These are phyloP conservation scores for Monilinia polystroma DNA, from an alignment of 2,329 filamentous ascomycete genomes.

Conservation along the genomic window DNA sequence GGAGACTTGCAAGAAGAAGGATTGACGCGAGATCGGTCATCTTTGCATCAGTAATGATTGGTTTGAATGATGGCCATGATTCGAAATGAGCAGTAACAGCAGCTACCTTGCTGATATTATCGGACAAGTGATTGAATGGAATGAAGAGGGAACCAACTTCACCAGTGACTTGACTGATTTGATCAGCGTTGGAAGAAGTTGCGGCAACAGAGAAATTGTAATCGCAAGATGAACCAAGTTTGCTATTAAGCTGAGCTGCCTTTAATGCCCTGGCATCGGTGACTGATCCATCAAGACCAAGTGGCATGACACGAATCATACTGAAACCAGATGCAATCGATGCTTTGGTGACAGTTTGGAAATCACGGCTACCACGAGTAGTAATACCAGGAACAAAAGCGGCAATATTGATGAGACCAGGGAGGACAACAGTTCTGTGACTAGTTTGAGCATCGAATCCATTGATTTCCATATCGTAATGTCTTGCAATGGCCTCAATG, in stretches of 20 bases:
- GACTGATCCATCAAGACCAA: slow-evolving; percentile 70
- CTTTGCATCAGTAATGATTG: slow-evolving; percentile 79
- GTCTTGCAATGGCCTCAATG: slow-evolving; percentile 87
- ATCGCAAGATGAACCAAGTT: slow-evolving; percentile 68
- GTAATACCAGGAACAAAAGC: slow-evolving; percentile 75
- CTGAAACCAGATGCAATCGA: slow-evolving; percentile 74
- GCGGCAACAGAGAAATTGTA: slow-evolving; percentile 78
- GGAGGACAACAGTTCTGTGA: slow-evolving; percentile 70
- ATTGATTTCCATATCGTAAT: slow-evolving; percentile 80
- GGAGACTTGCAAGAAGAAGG: slow-evolving; percentile 72
- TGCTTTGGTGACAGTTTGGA: slow-evolving; percentile 68
- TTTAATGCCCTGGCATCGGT: slow-evolving; percentile 71
- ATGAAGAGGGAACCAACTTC: slow-evolving; percentile 81
- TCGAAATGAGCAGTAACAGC: slow-evolving; percentile 77
- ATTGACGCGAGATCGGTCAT: slow-evolving; percentile 79
- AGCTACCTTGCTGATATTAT: slow-evolving; percentile 81
- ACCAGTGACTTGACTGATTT: slow-evolving; percentile 68
- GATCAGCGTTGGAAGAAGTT: slow-evolving; percentile 69
- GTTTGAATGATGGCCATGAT: slow-evolving; percentile 74
- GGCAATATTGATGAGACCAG: slow-evolving; percentile 76
- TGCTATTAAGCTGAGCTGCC: slow-evolving; percentile 68
- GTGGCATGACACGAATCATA: slow-evolving; percentile 77
- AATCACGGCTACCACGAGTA: slow-evolving; percentile 62
- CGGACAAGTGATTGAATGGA: slow-evolving; percentile 74
- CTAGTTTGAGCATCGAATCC: slow-evolving; percentile 91